Percentiles rank a stretch among this genome's conserved stretches.
These are phyloP conservation scores for Daldinia childiae DNA, from an alignment of 495 filamentous ascomycete genomes.

Conservation along the genomic window DNA sequence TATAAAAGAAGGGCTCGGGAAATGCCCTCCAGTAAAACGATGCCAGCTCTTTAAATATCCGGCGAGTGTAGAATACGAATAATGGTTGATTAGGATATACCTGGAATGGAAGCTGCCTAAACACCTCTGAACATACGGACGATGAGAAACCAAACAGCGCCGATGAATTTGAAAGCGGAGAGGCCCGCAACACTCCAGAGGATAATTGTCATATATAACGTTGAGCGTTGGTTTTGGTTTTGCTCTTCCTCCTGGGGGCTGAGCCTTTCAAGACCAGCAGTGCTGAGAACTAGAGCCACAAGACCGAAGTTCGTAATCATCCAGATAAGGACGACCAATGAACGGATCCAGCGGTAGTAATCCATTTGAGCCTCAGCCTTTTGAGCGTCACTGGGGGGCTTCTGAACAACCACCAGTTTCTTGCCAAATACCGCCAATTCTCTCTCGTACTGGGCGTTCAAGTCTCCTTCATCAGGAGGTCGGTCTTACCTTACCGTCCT, in stretches of 20 bases:
- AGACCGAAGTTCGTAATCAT: constrained; percentile 96
- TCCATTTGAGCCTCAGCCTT: constrained; percentile 88
- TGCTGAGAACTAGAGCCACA: constrained; percentile 83
- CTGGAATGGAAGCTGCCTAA: constrained; percentile 41
- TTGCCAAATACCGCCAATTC: constrained; percentile 78
- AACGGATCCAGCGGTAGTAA: constrained; percentile 97
- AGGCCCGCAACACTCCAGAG: constrained; percentile 92
- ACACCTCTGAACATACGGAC: constrained; percentile 84
- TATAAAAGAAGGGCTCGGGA: constrained; percentile 4
- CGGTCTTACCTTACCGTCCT: constrained; percentile 94
- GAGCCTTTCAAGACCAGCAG: constrained; percentile 80
- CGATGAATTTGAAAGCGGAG: constrained; percentile 87
- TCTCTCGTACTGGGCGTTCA: constrained; percentile 93
- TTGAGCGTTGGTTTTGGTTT: constrained; percentile 59
- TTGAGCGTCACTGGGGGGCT: constrained; percentile 65
- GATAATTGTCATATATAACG: constrained; percentile 90
- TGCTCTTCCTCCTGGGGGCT: constrained; percentile 56
- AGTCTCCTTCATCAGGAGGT: constrained; percentile 82
- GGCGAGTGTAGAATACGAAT: constrained; percentile 2
- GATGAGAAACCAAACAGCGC: constrained; percentile 94
- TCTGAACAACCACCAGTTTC: constrained; percentile 74
- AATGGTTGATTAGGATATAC: neutral
- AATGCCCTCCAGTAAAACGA: neutral
- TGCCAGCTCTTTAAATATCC: constrained; percentile 4
- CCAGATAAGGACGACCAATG: constrained; percentile 91